Conservation (phyloP, 345 rosid species). For the Lepidium africanum region DNA sequence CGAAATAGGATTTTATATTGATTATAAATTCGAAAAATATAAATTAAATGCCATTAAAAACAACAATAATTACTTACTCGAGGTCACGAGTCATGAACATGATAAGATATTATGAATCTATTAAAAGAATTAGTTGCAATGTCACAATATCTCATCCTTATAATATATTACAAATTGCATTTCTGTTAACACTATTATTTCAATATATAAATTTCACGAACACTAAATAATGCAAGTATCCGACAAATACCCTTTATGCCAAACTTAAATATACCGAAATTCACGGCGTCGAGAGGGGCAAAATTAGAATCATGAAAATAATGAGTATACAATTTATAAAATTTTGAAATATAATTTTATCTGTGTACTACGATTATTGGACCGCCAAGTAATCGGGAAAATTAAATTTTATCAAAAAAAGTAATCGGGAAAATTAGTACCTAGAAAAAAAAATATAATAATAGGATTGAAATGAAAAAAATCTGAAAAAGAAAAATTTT, state of each 20-base stretch:
- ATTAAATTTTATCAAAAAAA: too few relatives aligned
- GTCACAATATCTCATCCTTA: background rate
- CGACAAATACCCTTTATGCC: background rate
- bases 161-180: background rate
- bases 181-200: background rate
- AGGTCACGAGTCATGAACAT: background rate
- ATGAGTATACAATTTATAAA: background rate
- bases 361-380: background rate
- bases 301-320: constrained; percentile 13
- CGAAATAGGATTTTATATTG: background rate
- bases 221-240: background rate
- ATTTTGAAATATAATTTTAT: background rate
- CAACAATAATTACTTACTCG: background rate
- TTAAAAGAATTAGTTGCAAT: background rate
- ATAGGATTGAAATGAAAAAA: background rate
- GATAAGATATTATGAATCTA: background rate
- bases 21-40: background rate
- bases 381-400: background rate
- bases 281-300: constrained; percentile 15
- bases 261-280: constrained; percentile 3
- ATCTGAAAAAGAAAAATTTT: background rate
- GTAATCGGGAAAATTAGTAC: background rate
- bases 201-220: background rate
- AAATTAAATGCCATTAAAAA: background rate
- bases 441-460: background rate